phyloP scores from a whole-genome alignment of 176 grass and related monocot genomes.

The Cenchrus fungigraminus region DNA sequence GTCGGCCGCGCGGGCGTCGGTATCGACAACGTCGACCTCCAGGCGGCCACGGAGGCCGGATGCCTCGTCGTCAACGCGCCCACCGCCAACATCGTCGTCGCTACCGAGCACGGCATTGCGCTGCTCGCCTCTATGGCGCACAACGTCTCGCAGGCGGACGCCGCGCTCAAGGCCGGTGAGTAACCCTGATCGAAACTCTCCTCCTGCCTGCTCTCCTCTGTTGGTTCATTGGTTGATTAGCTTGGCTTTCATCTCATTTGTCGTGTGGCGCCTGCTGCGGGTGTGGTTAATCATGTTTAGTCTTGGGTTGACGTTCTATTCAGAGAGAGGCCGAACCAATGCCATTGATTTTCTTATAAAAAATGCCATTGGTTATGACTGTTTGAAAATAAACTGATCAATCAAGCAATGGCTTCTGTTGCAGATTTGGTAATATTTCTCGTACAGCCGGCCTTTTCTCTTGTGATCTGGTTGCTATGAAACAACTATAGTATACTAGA shows the following conservation, averaged over 20 bases:
- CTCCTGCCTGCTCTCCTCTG: no score
- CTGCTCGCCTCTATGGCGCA: slow-evolving; percentile 78
- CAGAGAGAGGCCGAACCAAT: not conserved
- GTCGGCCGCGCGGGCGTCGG: slow-evolving; percentile 75
- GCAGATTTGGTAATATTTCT: no score
- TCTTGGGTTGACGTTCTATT: not conserved
- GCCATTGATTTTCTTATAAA: no score
- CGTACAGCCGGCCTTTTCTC: no score
- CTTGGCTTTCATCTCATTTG: not conserved
- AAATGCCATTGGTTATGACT: no score
- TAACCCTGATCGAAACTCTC: not conserved
- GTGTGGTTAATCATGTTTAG: not conserved
- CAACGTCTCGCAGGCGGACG: slow-evolving; percentile 68
- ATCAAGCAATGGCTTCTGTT: no score
- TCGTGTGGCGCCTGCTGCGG: not conserved
- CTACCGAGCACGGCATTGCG: slow-evolving; percentile 77
- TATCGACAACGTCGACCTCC: slow-evolving; percentile 88
- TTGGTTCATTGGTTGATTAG: not conserved
- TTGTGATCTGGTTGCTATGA: no score
- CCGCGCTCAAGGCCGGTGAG: slow-evolving; percentile 72
- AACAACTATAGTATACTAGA: no score
- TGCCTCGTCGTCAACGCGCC: slow-evolving; percentile 85
- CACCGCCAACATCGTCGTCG: slow-evolving; percentile 72
- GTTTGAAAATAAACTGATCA: no score
- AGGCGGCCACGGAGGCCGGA: slow-evolving; percentile 66